phyloP scores from a whole-genome alignment of 306 rosid species.

The Pyrus communis region DNA sequence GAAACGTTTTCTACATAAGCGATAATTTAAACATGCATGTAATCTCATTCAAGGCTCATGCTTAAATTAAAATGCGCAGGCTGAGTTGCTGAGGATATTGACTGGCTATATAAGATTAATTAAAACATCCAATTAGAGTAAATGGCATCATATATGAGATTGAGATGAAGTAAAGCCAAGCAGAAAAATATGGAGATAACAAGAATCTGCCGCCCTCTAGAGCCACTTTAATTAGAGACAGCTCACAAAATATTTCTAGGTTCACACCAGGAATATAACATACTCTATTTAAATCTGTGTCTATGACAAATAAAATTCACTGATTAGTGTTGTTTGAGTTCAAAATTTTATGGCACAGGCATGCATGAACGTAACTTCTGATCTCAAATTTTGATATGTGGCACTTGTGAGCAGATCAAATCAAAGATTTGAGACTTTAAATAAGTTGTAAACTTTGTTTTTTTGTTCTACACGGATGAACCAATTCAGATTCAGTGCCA shows the following conservation, averaged over 20 bases:
- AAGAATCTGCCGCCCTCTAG: conserved; percentile 2
- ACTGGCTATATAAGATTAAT: background rate
- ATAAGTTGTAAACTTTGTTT: background rate
- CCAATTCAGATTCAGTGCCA: background rate
- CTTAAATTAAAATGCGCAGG: too few species aligned
- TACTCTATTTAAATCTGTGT: too few species aligned
- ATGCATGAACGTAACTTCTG: background rate
- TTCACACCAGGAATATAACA: too few species aligned
- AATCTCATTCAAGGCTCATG: background rate
- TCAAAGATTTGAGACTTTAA: background rate
- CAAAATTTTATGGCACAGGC: background rate
- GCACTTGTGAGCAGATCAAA: background rate
- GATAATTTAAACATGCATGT: background rate
- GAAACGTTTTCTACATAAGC: background rate
- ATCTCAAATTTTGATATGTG: background rate
- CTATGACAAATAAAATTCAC: background rate
- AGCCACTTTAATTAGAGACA: background rate
- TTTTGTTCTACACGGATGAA: background rate
- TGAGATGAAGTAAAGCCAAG: background rate
- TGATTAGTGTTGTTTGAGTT: background rate
- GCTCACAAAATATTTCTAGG: background rate
- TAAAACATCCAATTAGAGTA: background rate
- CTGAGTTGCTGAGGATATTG: background rate
- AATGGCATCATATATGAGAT: background rate
- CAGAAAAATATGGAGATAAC: background rate